These are phyloP conservation scores for Candida ovalis DNA, from an alignment of 805 yeast genomes.

Conservation along the genomic window DNA sequence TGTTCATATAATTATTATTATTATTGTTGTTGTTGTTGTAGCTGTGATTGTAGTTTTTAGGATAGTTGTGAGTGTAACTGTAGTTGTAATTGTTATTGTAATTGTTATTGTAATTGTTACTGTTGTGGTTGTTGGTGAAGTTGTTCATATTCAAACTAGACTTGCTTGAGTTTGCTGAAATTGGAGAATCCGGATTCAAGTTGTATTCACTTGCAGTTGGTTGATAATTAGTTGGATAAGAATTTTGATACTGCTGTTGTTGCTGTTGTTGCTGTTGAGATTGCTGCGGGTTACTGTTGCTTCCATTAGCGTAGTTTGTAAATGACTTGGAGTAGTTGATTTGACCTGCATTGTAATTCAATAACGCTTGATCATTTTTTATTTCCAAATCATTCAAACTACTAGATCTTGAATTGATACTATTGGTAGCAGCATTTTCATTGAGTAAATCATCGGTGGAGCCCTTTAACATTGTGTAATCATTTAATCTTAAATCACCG, in stretches of 20 bases:
- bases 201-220: neutral
- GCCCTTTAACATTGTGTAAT: neutral
- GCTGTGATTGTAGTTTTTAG: too few species aligned
- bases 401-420: neutral
- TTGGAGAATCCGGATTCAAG: neutral
- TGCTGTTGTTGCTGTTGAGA: constrained; percentile 3
- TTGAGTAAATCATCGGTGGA: neutral
- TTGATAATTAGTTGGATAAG: neutral
- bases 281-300: neutral
- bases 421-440: neutral
- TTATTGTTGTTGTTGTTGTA: too few species aligned
- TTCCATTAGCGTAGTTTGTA: neutral
- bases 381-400: neutral
- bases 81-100: constrained; percentile 3
- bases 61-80: too few species aligned
- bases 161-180: neutral
- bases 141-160: neutral
- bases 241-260: constrained; percentile 1
- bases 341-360: neutral
- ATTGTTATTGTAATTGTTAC: neutral
- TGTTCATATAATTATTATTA: too few species aligned
- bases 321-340: neutral
- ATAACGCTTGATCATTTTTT: neutral
- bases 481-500: neutral
- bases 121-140: neutral